Evolutionary conservation across 2,329 filamentous ascomycete species (phyloP).

Genomic region (Botrytis aclada): DNA sequence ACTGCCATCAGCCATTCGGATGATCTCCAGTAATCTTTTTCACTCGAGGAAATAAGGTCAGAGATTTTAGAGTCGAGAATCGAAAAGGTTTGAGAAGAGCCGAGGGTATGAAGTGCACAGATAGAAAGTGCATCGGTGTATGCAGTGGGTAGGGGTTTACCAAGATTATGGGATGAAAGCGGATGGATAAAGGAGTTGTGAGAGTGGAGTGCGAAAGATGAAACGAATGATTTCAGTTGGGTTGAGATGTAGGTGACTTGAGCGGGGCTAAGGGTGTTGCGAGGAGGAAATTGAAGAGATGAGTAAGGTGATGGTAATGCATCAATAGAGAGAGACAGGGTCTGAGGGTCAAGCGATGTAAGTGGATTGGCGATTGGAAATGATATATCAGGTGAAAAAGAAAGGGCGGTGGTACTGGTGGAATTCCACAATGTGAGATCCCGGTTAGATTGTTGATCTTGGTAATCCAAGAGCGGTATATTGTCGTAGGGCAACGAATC

Average conservation of each 20-base stretch:
- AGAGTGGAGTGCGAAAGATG: slow-evolving; percentile 20
- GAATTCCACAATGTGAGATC: background rate
- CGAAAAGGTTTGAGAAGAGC: slow-evolving; percentile 18
- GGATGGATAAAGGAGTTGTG: slow-evolving; percentile 29
- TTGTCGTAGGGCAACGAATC: background rate
- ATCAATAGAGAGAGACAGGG: background rate
- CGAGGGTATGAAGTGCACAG: slow-evolving; percentile 25
- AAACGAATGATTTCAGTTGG: slow-evolving; percentile 23
- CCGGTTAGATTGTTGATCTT: background rate
- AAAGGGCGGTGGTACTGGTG: background rate
- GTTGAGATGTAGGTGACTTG: slow-evolving; percentile 22
- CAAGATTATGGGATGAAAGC: slow-evolving; percentile 14
- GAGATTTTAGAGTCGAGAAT: slow-evolving; percentile 26
- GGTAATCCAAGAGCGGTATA: background rate
- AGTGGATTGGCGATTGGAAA: background rate
- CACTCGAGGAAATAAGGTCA: slow-evolving; percentile 16
- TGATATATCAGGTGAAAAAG: background rate
- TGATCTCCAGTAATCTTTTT: slow-evolving; percentile 3
- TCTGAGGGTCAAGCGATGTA: background rate
- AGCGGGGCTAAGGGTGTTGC: slow-evolving; percentile 2
- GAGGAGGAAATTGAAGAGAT: slow-evolving; percentile 19
- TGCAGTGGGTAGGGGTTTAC: slow-evolving; percentile 10
- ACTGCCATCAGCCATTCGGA: slow-evolving; percentile 24
- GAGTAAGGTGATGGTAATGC: slow-evolving; percentile 12
- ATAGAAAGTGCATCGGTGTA: slow-evolving; percentile 27